A percentile compares a stretch with the other conserved stretches of the same genome.
These are phyloP conservation scores for Desmodesmus armatus DNA, from an alignment of 139 green algal genomes.

Conservation along the genomic window DNA sequence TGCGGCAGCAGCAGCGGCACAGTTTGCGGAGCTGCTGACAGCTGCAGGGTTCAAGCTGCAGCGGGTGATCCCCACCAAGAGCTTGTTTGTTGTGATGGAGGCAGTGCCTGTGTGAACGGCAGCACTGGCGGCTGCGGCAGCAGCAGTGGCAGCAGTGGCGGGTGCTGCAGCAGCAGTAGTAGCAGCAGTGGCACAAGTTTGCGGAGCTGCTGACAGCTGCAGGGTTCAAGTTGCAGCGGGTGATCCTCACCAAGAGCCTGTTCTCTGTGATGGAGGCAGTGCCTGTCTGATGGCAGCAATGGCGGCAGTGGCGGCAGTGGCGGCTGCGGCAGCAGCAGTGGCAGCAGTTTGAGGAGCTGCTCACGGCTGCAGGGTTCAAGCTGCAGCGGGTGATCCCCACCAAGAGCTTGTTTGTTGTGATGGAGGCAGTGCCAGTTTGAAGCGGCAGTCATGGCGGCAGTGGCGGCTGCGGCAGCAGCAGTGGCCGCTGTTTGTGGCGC, in stretches of 20 bases:
- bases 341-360: conserved; percentile 32
- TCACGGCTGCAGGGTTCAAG: conserved; percentile 42
- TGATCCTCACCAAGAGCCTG: conserved; percentile 42
- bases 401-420: conserved; percentile 45
- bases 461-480: too few species aligned
- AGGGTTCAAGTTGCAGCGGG: conserved; percentile 39
- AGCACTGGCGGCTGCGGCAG: too few species aligned
- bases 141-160: too few species aligned
- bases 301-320: too few species aligned
- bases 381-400: conserved; percentile 38
- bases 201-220: conserved; percentile 28
- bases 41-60: conserved; percentile 44
- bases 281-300: too few species aligned
- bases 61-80: conserved; percentile 40
- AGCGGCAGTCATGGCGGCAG: too few species aligned
- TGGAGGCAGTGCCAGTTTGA: conserved; percentile 42
- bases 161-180: too few species aligned
- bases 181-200: conserved; percentile 36
- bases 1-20: not conserved
- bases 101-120: conserved; percentile 35
- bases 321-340: too few species aligned
- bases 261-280: conserved; percentile 48
- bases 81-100: conserved; percentile 47
- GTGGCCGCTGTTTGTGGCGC: too few species aligned
- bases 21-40: conserved; percentile 35